Evolutionary conservation across 306 rosid species (phyloP), one percentile per base, ranked within the genome.

Genomic region (Acmispon strigosus): DNA sequence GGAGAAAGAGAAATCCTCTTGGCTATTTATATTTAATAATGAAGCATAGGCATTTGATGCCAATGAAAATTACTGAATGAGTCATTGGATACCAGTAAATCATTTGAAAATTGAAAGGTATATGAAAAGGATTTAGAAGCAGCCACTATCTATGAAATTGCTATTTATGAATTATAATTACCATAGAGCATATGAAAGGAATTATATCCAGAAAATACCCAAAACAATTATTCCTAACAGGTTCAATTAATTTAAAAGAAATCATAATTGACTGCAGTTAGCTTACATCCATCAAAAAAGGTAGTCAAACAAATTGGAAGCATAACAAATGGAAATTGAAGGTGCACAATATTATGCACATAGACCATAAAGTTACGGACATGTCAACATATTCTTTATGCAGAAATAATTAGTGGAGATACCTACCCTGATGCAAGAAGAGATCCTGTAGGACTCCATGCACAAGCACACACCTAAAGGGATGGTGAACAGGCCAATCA

Each of bases 391-490:
- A 36, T 45, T 27, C 48, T 27, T 18, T 51, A 59, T 14, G 72
- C 52, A 61, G 62, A 77, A 47, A 20, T 11, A 71, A 71, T 66
- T 68, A 70, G 59, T 39, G 20, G 56, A 75, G 62, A 70, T 42
- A 72, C 89, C 43, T 61, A 94, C 99, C 99, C 99, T 3, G 99
- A 90, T 53, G 97, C 99, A 75, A 94, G 92, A 75, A 94, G 91
- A 66, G 96, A 91, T 56, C 96, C 95, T 34, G 91, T 66, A 70
- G 99, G 99, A 80, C 93, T 89, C 97, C 97, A 94, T 50, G 99
- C 96, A 81, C 99, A 90, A 79, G 97, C 90, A 80, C 95, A 94
- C 39, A 94, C 99, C 99, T 94, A 81, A 74, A 83, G 13, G 61
- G 66, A 78, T 64, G 51, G 69, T 55, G 83, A 69, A 51, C 24